These are phyloP conservation scores for Nakazawaea laoshanensis DNA, from an alignment of 805 yeast genomes.

Conservation along the genomic window DNA sequence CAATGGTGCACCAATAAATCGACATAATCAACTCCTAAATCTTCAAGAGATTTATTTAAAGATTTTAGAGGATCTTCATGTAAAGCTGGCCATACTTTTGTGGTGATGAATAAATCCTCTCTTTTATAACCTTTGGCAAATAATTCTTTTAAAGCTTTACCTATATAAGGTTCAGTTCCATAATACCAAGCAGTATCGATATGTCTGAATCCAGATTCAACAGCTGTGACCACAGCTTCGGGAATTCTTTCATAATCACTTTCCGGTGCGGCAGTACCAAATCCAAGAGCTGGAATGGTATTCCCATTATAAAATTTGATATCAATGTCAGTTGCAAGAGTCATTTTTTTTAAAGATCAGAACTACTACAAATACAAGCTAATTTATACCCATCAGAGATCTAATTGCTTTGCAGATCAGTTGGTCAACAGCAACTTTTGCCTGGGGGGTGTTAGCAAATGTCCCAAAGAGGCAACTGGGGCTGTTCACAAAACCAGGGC, in stretches of 20 bases:
- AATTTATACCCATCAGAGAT: neutral
- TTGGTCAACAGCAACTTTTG: too few relatives aligned
- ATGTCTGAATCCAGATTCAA: slow-evolving; percentile 40
- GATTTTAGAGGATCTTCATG: slow-evolving; percentile 33
- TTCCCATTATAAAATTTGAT: slow-evolving; percentile 44
- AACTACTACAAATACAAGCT: neutral
- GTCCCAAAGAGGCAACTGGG: too few relatives aligned
- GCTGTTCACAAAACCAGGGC: too few relatives aligned
- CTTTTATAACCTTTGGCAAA: slow-evolving; percentile 40
- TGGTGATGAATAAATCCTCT: slow-evolving; percentile 58
- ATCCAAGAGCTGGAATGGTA: slow-evolving; percentile 57
- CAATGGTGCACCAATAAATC: slow-evolving; percentile 40
- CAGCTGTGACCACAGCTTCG: slow-evolving; percentile 46
- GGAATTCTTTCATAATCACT: slow-evolving; percentile 27
- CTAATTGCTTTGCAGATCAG: neutral
- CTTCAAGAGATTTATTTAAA: slow-evolving; percentile 28
- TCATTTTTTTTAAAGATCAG: neutral
- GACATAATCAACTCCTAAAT: slow-evolving; percentile 35
- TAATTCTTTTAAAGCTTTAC: slow-evolving; percentile 37
- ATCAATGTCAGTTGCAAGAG: slow-evolving; percentile 8
- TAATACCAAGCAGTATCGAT: slow-evolving; percentile 47
- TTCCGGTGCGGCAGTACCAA: slow-evolving; percentile 43
- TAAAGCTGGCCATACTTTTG: slow-evolving; percentile 55
- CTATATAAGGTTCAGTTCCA: slow-evolving; percentile 33
- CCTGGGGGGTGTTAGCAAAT: too few relatives aligned